Base-by-base conservation (phyloP, 2,329 filamentous ascomycete species). In the Scedosporium boydii region DNA sequence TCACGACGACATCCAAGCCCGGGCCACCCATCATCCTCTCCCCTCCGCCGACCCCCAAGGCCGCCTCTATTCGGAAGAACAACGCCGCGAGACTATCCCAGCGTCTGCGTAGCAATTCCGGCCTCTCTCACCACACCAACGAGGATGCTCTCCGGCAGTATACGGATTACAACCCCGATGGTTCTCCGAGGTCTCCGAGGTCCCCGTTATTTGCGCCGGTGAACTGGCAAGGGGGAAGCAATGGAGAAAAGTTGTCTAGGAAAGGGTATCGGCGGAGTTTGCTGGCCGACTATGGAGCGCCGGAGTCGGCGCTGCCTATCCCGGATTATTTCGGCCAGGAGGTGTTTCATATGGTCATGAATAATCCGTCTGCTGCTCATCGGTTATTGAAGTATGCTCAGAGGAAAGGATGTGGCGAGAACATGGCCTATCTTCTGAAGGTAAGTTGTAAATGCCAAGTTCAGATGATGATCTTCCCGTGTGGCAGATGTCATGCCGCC, bases 371-470 rank as follows among this genome's bases (percentile, higher is more conserved):
- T 3, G 80, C 79, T 0, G 76, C 76, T 1, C 73, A 77, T 62
- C 75, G 78, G 38, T 70, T 85, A 21, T 73, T 77, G 62, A 75
- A 74, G 53, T 85, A 82, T 68, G 80, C 81, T n/a, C 75, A 78
- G 58, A 74, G 69, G 34, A 71, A 74, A 38, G 75, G 78, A 41
- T 77, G 75, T 62, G 77, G 75, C 1, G 77, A 82, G 61, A 79
- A 82, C 64, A 72, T 85, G 63, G 80, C 79, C 62, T 82, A 81
- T 61, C 70, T 82, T 23, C 72, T 80, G 61, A 80, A 80, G 71
- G 78, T 81, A 62, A 63, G 74, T 69, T 26, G 6, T 53, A 16
- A 18, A 26, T 29, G 42, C 56, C 66, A 65, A 44, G 64, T 16
- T n/a, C n/a, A 18, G 21, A 9, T 10, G 26, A 23, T 16, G 44